These are phyloP conservation scores for Penicillium macrosclerotiorum DNA, from an alignment of 495 filamentous ascomycete genomes.

Conservation along the genomic window DNA sequence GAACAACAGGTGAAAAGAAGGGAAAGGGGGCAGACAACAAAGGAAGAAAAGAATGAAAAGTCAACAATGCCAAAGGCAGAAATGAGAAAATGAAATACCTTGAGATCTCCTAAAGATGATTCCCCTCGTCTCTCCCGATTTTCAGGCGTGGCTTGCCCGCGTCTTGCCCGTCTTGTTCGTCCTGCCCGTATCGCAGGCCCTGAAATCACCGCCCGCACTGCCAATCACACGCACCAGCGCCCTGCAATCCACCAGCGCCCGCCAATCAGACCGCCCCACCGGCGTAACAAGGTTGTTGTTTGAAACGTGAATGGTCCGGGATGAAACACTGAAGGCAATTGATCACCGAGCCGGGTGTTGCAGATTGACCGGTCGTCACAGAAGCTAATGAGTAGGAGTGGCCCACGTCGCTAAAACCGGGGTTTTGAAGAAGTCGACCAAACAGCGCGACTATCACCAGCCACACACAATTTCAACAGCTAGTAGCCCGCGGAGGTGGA, in stretches of 20 bases:
- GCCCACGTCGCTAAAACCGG: too few species aligned
- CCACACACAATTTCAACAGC: too few species aligned
- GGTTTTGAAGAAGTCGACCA: too few species aligned
- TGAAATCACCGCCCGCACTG: slow-evolving; percentile 3
- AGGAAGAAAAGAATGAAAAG: slow-evolving; percentile 1
- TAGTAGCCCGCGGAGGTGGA: not conserved
- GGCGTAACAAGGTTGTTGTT: slow-evolving; percentile 12
- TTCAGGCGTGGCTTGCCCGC: slow-evolving; percentile 3
- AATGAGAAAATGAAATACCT: slow-evolving; percentile 1
- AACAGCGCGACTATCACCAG: too few species aligned
- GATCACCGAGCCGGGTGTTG: slow-evolving; percentile 21
- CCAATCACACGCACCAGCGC: slow-evolving; percentile 16
- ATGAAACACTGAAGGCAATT: slow-evolving; percentile 32
- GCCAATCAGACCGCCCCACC: slow-evolving; percentile 26
- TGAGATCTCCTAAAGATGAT: too few species aligned
- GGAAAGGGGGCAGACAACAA: not conserved
- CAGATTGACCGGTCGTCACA: slow-evolving; percentile 14
- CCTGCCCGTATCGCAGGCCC: too few species aligned
- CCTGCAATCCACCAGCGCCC: slow-evolving; percentile 12
- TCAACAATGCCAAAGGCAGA: slow-evolving; percentile 6
- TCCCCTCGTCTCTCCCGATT: too few species aligned
- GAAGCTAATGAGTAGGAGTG: slow-evolving; percentile 10
- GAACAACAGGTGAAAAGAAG: too few species aligned
- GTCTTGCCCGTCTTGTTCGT: slow-evolving; percentile 11
- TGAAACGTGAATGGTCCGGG: slow-evolving; percentile 34